Conservation (phyloP, 495 filamentous ascomycete genomes). For the Xylaria palmicola region DNA sequence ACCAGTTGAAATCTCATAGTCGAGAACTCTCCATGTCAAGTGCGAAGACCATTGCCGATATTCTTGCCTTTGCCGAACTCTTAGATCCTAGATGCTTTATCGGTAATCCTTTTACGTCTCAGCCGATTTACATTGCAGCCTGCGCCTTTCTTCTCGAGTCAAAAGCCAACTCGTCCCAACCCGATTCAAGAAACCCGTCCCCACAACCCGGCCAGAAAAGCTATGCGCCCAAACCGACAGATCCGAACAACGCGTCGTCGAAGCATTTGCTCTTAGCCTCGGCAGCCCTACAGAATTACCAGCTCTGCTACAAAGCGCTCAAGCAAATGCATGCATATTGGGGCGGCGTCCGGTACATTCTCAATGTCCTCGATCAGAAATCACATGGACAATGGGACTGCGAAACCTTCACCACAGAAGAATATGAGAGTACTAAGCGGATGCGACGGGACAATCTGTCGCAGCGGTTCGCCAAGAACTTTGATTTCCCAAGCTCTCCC, state of each 20-base stretch:
- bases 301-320: conserved; percentile 76
- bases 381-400: conserved; percentile 81
- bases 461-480: conserved; percentile 25
- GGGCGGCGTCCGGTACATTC: conserved; percentile 82
- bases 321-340: conserved; percentile 75
- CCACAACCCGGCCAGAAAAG: conserved; percentile 32
- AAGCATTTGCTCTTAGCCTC: conserved; percentile 73
- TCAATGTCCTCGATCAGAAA: conserved; percentile 83
- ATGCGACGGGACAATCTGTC: conserved; percentile 53
- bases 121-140: conserved; percentile 86
- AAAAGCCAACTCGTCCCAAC: conserved; percentile 56
- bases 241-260: conserved; percentile 51
- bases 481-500: conserved; percentile 37
- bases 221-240: neutral
- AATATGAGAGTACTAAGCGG: conserved; percentile 65
- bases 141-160: conserved; percentile 85
- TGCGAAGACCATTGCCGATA: conserved; percentile 85
- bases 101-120: conserved; percentile 83
- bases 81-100: conserved; percentile 78
- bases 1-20: conserved; percentile 71
- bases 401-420: conserved; percentile 72
- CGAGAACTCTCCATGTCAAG: conserved; percentile 82
- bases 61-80: conserved; percentile 73
- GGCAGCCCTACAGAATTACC: conserved; percentile 76
- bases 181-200: conserved; percentile 52